Evolutionary conservation across 495 filamentous ascomycete species (phyloP), one percentile per base, ranked within the genome.

Genomic region (Hypoxylon rickii): DNA sequence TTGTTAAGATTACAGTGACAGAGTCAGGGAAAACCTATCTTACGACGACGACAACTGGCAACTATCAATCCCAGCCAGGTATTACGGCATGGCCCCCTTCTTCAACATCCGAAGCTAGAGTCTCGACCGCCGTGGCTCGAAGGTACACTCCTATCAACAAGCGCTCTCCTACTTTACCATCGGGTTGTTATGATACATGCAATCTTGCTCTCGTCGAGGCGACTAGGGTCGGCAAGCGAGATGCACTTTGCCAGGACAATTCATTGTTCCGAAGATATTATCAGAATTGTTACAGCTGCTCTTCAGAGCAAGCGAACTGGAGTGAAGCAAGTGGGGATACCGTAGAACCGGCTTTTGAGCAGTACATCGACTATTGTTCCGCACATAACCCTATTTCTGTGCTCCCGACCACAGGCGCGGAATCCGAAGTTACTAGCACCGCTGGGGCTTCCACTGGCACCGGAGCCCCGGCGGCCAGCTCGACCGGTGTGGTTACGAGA

Each of bases 141-240:
- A 55, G 19, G 12, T 51, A 34, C 31, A n/a, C 34, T 4, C 18
- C 21, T 17, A 56, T 70, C 18, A 42, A 31, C 1, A 76, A 76
- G 56, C 74, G 76, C 18, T 72, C 70, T 12, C 55, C 55, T 1
- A 61, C 71, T 6, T 55, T 73, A 8, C 78, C 81, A 3, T 6
- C 71, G 8, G 26, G 67, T 1, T 88, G 85, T 66, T 87, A 67
- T 58, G 70, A 69, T n/a, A 38, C 64, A 4, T 88, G 85, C 64
- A 79, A 82, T 45, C 73, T 74, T 32, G 76, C 74, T 10, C 70
- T 52, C 15, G 16, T 75, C 0, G 82, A 83, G 49, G 79, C 72
- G 0, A 70, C 82, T 44, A 16, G 29, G 0, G 46, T 72, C 5
- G 84, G 84, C 10, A 83, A 82, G 49, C 47, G 51, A 0, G 29